Percentiles rank a stretch among this genome's conserved stretches.
phyloP scores from a whole-genome alignment of 2,329 filamentous ascomycete species.

The Ophiostoma ulmi region DNA sequence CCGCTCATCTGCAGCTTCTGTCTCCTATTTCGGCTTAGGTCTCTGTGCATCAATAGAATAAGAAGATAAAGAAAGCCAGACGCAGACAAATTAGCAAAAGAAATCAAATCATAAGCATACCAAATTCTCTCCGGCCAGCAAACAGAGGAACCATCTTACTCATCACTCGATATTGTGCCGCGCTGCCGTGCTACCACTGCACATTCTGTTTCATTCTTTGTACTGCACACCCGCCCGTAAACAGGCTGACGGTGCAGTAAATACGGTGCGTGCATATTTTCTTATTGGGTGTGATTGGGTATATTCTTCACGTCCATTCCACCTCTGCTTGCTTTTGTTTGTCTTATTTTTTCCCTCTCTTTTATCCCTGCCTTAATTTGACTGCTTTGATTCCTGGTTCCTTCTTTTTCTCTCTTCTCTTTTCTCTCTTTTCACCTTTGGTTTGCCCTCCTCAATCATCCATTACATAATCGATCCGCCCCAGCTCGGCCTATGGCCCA shows the following conservation, averaged over 20 bases:
- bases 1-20: slow-evolving; percentile 6
- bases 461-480: neutral
- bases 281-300: neutral
- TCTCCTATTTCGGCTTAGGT: slow-evolving; percentile 6
- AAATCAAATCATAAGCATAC: neutral
- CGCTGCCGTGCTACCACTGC: neutral
- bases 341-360: neutral
- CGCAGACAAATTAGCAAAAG: neutral
- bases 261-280: neutral
- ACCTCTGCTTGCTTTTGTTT: neutral
- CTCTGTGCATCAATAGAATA: neutral
- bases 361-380: neutral
- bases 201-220: neutral
- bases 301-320: neutral
- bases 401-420: neutral
- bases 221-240: neutral
- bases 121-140: neutral
- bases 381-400: neutral
- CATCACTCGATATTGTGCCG: neutral
- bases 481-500: neutral
- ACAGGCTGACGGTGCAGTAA: slow-evolving; percentile 2
- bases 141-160: neutral
- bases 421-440: neutral
- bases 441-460: neutral
- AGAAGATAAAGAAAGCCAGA: neutral